Evolutionary conservation across 148 eudicot species (phyloP), one percentile per base, ranked within the genome.

Genomic region (Vaccinium myrtillus): DNA sequence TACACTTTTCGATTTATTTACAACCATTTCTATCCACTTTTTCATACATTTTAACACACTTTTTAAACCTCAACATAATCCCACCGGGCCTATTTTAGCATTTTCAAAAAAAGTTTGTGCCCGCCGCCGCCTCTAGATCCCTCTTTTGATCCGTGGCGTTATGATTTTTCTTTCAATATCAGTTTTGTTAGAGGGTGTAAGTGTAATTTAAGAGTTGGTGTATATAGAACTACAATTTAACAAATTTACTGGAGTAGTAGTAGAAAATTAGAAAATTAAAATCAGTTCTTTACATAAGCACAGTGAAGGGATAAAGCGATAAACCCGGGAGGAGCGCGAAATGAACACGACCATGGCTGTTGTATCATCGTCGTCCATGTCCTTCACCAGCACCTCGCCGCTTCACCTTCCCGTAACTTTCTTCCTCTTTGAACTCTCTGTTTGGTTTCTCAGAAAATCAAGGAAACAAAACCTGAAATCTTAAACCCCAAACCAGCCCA

Each of bases 281-380:
- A 36, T 36, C 39, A 36, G 39, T 36, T 36, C 0, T 36, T 36
- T 36, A 36, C 46, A 43, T 43, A 43, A 43, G 46, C 46, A 43
- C 46, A 43, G 6, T 43, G 46, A 43, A 5, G 46, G 46, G 46
- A 0, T 36, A 36, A 36, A 43, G 46, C 0, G 46, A 61, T 18
- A 39, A 63, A 63, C 4, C 43, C 10, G 11, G 10, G 58, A 51
- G 16, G 46, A 23, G 54, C 63, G 3, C 54, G n/a, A 80, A 78
- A 63, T 82, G 80, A 82, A 58, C 86, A 73, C 86, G 82, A 21
- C 91, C 39, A 81, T 84, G 83, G 70, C 88, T 78, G 61, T 53
- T 11, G 73, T 25, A 8, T 11, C 84, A 0, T 43, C 51, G 1
- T 84, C 87, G 0, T 84, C 88, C 0, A 73, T 76, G 25, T 25